Evolutionary conservation across 1,284 basidiomycete species (phyloP).

Genomic region (Sphaerobolus stellatus): DNA sequence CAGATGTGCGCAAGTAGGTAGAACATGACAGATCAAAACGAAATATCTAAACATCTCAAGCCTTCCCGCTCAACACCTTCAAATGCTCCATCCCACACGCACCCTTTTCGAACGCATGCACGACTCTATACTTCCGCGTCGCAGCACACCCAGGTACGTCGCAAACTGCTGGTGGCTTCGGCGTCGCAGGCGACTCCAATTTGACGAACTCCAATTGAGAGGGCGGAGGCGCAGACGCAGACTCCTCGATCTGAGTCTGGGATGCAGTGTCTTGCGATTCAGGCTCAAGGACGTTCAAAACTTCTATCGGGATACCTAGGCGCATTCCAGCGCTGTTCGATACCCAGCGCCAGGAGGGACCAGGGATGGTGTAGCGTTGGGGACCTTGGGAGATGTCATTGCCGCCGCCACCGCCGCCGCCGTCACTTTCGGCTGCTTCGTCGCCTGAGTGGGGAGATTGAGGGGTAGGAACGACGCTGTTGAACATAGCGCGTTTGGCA

Average conservation of each 20-base stretch:
- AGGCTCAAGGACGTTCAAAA: too few relatives aligned
- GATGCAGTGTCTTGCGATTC: too few relatives aligned
- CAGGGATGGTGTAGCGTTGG: slow-evolving; percentile 5
- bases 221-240: slow-evolving; percentile 14
- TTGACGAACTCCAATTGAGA: too few relatives aligned
- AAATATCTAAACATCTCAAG: neutral
- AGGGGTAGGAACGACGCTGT: slow-evolving; percentile 44
- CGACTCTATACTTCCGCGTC: slow-evolving; percentile 52
- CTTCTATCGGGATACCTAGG: slow-evolving; percentile 10
- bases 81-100: slow-evolving; percentile 52
- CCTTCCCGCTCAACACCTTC: slow-evolving; percentile 22
- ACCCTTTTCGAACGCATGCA: slow-evolving; percentile 47
- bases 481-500: slow-evolving; percentile 56
- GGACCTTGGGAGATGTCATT: neutral
- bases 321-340: slow-evolving; percentile 4
- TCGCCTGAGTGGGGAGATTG: slow-evolving; percentile 26
- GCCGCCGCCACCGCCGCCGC: neutral
- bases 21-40: too few relatives aligned
- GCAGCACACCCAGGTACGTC: slow-evolving; percentile 47
- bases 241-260: slow-evolving; percentile 27
- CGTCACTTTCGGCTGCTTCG: slow-evolving; percentile 20
- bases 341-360: slow-evolving; percentile 16
- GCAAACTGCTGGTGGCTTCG: slow-evolving; percentile 32
- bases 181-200: slow-evolving; percentile 27
- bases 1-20: too few relatives aligned